Percentiles rank a stretch among this genome's conserved stretches.
phyloP scores from a whole-genome alignment of 805 yeast species.

The Pichia heedii region DNA sequence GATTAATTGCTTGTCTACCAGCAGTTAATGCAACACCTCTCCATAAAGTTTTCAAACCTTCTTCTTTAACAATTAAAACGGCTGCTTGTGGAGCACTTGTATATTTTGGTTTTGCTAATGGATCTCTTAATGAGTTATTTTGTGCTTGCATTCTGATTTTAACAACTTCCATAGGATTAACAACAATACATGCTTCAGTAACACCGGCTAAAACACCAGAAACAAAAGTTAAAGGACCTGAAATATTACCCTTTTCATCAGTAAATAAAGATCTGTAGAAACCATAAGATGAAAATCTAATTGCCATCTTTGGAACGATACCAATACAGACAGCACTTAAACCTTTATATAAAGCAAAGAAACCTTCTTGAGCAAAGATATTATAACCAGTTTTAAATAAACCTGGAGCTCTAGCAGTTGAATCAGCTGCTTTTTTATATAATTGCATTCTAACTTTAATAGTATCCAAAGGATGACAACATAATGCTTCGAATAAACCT shows the following conservation, averaged over 20 bases:
- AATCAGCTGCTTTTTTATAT: constrained; percentile 51
- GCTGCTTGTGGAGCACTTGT: constrained; percentile 90
- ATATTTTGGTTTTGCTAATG: constrained; percentile 68
- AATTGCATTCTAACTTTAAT: constrained; percentile 97
- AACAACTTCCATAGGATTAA: constrained; percentile 96
- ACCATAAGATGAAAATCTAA: constrained; percentile 91
- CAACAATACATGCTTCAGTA: constrained; percentile 91
- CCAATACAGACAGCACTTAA: constrained; percentile 96
- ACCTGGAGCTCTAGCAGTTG: constrained; percentile 63
- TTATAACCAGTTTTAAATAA: constrained; percentile 72
- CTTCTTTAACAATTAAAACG: constrained; percentile 75
- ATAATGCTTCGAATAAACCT: constrained; percentile 92
- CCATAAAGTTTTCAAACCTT: constrained; percentile 81
- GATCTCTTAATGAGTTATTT: constrained; percentile 84
- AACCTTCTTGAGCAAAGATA: constrained; percentile 72
- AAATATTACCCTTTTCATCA: constrained; percentile 53
- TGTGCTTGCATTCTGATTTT: constrained; percentile 96
- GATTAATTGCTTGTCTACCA: constrained; percentile 96
- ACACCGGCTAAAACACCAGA: constrained; percentile 98
- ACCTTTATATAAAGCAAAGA: constrained; percentile 86
- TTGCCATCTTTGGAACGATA: constrained; percentile 97
- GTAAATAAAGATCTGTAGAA: constrained; percentile 66
- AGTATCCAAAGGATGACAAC: constrained; percentile 97
- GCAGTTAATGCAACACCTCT: constrained; percentile 95
- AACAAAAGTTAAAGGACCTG: constrained; percentile 68